Evolutionary conservation across 1,139 yeast genomes (phyloP).

Genomic region (Sugiyamaella sp.): DNA sequence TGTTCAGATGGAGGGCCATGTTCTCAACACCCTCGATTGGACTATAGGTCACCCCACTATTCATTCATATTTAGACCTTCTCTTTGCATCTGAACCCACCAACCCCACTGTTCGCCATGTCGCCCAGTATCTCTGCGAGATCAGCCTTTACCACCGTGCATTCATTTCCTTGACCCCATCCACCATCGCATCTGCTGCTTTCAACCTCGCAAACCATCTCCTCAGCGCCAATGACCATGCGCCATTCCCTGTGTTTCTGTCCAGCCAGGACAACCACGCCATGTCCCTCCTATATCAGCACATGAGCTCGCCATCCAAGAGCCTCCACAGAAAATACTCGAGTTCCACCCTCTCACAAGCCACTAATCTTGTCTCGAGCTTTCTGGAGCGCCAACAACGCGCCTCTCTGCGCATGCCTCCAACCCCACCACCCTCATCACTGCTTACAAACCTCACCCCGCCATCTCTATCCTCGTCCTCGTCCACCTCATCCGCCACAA

Average conservation of each 20-base stretch:
- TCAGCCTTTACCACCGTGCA: conserved; percentile 70
- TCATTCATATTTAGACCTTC: conserved; percentile 41
- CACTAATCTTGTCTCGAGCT: conserved; percentile 37
- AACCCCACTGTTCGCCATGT: conserved; percentile 38
- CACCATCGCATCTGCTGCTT: conserved; percentile 67
- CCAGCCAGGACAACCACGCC: conserved; percentile 36
- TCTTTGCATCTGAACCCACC: conserved; percentile 33
- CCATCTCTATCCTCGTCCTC: conserved; percentile 17
- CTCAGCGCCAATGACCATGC: conserved; percentile 37
- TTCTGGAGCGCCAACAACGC: conserved; percentile 32
- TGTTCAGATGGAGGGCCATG: conserved; percentile 94
- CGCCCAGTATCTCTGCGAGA: conserved; percentile 74
- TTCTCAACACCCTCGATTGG: conserved; percentile 86
- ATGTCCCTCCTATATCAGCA: conserved; percentile 41
- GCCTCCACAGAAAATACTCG: conserved; percentile 45
- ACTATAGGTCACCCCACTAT: conserved; percentile 62
- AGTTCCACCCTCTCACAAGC: conserved; percentile 36
- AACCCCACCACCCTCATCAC: conserved; percentile 30
- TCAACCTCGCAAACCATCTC: conserved; percentile 71
- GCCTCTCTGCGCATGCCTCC: conserved; percentile 28
- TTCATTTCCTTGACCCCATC: conserved; percentile 66
- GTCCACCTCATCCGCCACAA: conserved; percentile 20
- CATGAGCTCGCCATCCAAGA: conserved; percentile 43
- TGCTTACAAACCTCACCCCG: conserved; percentile 15
- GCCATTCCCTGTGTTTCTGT: conserved; percentile 29